phyloP scores from a whole-genome alignment of 2,329 filamentous ascomycete genomes.

The Dactylellina sp. region DNA sequence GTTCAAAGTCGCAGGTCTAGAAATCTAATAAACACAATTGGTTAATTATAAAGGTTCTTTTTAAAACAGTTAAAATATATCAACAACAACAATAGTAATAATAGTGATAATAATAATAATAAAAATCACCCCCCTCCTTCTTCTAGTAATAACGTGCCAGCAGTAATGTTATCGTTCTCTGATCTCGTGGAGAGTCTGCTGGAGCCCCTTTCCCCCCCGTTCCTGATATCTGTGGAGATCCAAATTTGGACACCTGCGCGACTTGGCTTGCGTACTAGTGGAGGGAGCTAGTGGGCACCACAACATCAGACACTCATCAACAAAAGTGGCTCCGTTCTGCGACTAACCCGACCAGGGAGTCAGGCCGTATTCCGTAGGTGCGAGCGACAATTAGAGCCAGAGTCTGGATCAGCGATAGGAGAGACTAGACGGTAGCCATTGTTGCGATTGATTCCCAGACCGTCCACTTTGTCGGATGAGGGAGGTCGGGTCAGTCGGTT shows the following conservation, averaged over 20 bases:
- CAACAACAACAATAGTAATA: no score
- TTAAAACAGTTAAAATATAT: no score
- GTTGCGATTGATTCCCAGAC: conserved; percentile 7
- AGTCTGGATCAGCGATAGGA: not conserved
- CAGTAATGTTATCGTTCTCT: conserved; percentile 19
- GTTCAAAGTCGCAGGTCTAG: no score
- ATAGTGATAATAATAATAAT: no score
- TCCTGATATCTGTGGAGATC: conserved; percentile 36
- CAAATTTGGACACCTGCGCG: conserved; percentile 45
- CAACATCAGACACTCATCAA: conserved; percentile 29
- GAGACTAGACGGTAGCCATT: not conserved
- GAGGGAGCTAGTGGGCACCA: not conserved
- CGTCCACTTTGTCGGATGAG: not conserved
- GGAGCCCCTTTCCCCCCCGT: conserved; percentile 25
- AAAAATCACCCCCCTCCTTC: no score
- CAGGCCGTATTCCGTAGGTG: conserved; percentile 29
- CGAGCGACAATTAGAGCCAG: conserved; percentile 10
- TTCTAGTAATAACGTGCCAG: no score
- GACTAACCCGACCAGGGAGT: conserved; percentile 22
- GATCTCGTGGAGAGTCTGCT: conserved; percentile 18
- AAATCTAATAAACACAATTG: no score
- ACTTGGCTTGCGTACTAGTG: conserved; percentile 48
- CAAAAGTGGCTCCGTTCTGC: conserved; percentile 12
- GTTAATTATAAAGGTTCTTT: no score
- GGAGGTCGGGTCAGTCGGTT: not conserved